Base-by-base conservation (phyloP, 116 monocot genomes). In the Phalaenopsis hybrid region DNA sequence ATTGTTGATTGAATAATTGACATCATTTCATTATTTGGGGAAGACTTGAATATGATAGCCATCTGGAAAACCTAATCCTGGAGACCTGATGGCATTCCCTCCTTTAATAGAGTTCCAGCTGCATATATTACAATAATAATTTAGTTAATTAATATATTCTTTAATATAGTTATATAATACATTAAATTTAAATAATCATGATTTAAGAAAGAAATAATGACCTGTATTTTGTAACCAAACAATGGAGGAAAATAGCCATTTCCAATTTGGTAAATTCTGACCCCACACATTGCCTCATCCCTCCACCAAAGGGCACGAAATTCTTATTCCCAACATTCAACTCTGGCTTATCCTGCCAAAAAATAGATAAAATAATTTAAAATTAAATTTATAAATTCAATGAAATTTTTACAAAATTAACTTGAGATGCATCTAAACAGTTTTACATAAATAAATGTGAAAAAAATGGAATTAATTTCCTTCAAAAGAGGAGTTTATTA, bases 231-330 rank as follows among this genome's bases (percentile, higher is more conserved):
- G 85, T 85, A 41, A 85, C 81, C 65, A 87, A 81, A 52, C 25
- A 82, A 81, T 87, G 89, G 25, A 87, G 80, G 79, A 90, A 90
- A 10, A 83, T 51, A 28, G 82, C 81, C 82, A 87, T 90, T 44
- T 85, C 52, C 37, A 88, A 12, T 70, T 76, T 81, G 79, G 81
- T 82, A 70, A 90, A 88, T 37, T 88, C 88, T 12, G 90, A 63
- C 0, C 90, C 90, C 1, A 90, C 88, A 49, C 88, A 90, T 16
- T 85, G 85, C 75, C 90, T 81, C 72, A 86, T 78, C 69, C 87
- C 90, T 0, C 90, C 90, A 68, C 90, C 88, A 73, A 88, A 88
- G 0, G 87, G 87, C 87, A 88, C 86, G 88, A 87, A 90, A 76
- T 85, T 45, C 31, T 87, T 84, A 1, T 83, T 83, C 11, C 87